Evolutionary conservation across 805 yeast species (phyloP).

Genomic region (Sugiyamaella chiloensis): DNA sequence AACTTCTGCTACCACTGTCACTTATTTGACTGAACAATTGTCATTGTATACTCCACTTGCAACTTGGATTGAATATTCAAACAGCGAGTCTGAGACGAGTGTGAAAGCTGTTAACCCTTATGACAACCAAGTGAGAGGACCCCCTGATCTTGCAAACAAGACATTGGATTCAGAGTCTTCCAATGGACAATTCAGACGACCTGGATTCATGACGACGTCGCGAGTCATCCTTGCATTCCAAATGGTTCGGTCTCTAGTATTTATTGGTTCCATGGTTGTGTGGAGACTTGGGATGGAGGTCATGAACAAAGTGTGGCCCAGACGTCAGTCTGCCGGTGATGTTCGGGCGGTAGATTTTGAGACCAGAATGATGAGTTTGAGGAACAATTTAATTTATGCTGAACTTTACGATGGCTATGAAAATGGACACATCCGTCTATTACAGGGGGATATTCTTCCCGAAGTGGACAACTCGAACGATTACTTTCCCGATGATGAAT

Average conservation of each 20-base stretch:
- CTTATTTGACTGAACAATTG: slow-evolving; percentile 59
- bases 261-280: slow-evolving; percentile 3
- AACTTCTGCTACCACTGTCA: slow-evolving; percentile 63
- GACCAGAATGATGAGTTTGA: slow-evolving; percentile 1
- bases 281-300: slow-evolving; percentile 4
- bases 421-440: slow-evolving; percentile 29
- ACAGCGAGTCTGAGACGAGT: slow-evolving; percentile 1
- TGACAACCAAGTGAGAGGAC: slow-evolving; percentile 64
- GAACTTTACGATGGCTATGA: slow-evolving; percentile 18
- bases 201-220: slow-evolving; percentile 10
- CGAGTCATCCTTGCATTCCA: slow-evolving; percentile 15
- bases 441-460: slow-evolving; percentile 33
- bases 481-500: slow-evolving; percentile 24
- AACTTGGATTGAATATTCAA: slow-evolving; percentile 53
- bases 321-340: background rate
- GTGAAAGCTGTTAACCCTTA: slow-evolving; percentile 10
- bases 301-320: slow-evolving; percentile 5
- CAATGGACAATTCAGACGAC: background rate
- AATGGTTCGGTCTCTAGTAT: slow-evolving; percentile 15
- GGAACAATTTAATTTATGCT: slow-evolving; percentile 15
- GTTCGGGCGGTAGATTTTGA: slow-evolving; percentile 12
- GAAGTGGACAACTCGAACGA: slow-evolving; percentile 41
- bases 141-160: slow-evolving; percentile 10
- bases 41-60: slow-evolving; percentile 45
- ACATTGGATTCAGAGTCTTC: background rate